Evolutionary conservation across 441 rosid genomes (phyloP).

Genomic region (Bruguiera hainesii): DNA sequence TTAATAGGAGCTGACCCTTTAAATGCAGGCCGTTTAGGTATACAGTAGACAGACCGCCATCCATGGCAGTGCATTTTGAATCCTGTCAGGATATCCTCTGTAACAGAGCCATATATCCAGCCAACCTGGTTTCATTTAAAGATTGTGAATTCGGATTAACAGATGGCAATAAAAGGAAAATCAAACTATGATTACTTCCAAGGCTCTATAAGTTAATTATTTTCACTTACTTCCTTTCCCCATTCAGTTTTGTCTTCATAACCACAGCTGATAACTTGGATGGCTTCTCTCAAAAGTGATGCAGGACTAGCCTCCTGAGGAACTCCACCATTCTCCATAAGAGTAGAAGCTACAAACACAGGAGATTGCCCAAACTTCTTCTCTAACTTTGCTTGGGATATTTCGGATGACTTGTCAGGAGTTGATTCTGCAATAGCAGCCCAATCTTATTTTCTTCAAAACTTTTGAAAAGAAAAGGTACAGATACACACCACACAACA

Average conservation of each 20-base stretch:
- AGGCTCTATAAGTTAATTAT: neutral
- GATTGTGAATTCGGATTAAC: neutral
- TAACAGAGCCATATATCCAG: slow-evolving; percentile 14
- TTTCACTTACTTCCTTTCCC: slow-evolving; percentile 34
- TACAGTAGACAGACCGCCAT: slow-evolving; percentile 38
- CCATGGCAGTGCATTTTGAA: slow-evolving; percentile 25
- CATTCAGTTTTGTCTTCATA: slow-evolving; percentile 87
- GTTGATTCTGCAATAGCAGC: slow-evolving; percentile 25
- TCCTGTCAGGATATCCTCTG: slow-evolving; percentile 29
- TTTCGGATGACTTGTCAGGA: slow-evolving; percentile 24
- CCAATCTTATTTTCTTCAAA: neutral
- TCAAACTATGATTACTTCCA: neutral
- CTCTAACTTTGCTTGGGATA: neutral
- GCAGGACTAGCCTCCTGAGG: slow-evolving; percentile 24
- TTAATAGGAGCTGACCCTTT: slow-evolving; percentile 28
- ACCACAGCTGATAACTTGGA: slow-evolving; percentile 81
- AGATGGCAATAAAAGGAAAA: neutral
- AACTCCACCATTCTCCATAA: slow-evolving; percentile 33
- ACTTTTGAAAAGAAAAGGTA: neutral
- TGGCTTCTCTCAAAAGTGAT: slow-evolving; percentile 70
- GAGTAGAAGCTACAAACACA: slow-evolving; percentile 59
- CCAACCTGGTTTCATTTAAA: slow-evolving; percentile 11
- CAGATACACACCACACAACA: neutral
- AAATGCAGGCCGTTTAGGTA: slow-evolving; percentile 34
- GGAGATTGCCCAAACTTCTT: slow-evolving; percentile 53